These are phyloP conservation scores for Penicillium odoratum DNA, from an alignment of 495 filamentous ascomycete genomes.

Conservation along the genomic window DNA sequence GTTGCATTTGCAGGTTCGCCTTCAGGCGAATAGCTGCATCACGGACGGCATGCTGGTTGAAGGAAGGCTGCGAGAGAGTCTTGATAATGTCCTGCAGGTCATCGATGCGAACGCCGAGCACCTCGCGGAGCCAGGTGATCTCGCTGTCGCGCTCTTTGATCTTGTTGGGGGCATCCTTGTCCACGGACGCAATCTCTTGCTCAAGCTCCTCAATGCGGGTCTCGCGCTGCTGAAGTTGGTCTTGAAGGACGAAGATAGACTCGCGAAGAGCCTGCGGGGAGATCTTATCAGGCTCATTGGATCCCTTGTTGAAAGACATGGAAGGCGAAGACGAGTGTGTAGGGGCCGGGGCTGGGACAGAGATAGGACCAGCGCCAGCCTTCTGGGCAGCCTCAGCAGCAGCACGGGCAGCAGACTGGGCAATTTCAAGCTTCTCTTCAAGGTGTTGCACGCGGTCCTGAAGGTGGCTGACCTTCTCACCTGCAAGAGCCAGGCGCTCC, in stretches of 20 bases:
- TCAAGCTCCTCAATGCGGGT: constrained; percentile 84
- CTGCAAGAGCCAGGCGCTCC: constrained; percentile 72
- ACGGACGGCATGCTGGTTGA: constrained; percentile 72
- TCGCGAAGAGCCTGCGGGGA: constrained; percentile 93
- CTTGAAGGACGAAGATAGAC: constrained; percentile 92
- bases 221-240: constrained; percentile 94
- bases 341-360: constrained; percentile 23
- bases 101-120: constrained; percentile 84
- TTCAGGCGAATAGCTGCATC: constrained; percentile 91
- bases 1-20: constrained; percentile 96
- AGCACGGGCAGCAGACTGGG: constrained; percentile 84
- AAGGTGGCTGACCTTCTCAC: constrained; percentile 75
- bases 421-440: constrained; percentile 86
- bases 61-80: constrained; percentile 68
- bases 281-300: constrained; percentile 75
- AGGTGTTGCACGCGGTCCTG: constrained; percentile 79
- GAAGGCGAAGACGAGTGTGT: constrained; percentile 45
- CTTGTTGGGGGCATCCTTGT: constrained; percentile 73
- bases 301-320: constrained; percentile 41
- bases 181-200: constrained; percentile 61
- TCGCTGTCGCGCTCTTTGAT: constrained; percentile 89
- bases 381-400: constrained; percentile 83
- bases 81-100: constrained; percentile 91
- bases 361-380: constrained; percentile 32
- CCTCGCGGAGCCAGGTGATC: constrained; percentile 91